Base-by-base conservation (phyloP, 768 basidiomycete genomes). In the Austroboletus eburneus region DNA sequence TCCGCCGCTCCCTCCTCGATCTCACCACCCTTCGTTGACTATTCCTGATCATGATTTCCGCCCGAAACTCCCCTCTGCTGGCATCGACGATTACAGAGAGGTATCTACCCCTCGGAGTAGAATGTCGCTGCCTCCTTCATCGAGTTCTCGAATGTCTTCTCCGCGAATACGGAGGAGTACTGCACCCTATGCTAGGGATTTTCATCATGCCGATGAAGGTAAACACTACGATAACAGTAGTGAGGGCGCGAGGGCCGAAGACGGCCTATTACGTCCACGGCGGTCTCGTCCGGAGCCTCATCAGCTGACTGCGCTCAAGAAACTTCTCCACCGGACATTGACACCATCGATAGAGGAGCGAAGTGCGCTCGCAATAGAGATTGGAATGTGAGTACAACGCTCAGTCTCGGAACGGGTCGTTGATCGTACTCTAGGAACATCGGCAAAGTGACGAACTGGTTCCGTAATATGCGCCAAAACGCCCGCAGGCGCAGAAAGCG, bases 391-490 rank as follows among this genome's bases (percentile, higher is more conserved):
- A 63, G 78, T 51, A 58, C 39, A 36, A 23, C 22, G 22, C 27
- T 32, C 10, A 4, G 3, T 23, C 2, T 16, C 24, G 16, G 38
- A 36, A 45, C 47, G 23, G 33, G 42, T 57, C 14, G 22, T 27
- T 56, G 48, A 48, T 58, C 44, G 46, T 50, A 46, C 43, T 44
- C 13, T 48, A 83, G 80, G 87, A 87, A 91, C 66, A 65, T 90
- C 46, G 83, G 81, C 53, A 88, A 87, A 67, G 87, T 91, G 43
- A 88, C 87, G 16, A 91, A 91, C 63, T 91, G 87, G 87, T 90
- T 90, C 73, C 75, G 87, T 29, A 91, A 91, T 60, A 73, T 90
- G 47, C 78, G 87, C 30, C 87, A 91, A 68, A 85, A 85, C 16
- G 76, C 87, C n/a, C 70, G 87, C 35, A 88, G 82, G 65, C 80